A percentile compares a stretch with the other conserved stretches of the same genome.
Conservation (phyloP, 2,329 filamentous ascomycete genomes). For the Tolypocladium tropicale region DNA sequence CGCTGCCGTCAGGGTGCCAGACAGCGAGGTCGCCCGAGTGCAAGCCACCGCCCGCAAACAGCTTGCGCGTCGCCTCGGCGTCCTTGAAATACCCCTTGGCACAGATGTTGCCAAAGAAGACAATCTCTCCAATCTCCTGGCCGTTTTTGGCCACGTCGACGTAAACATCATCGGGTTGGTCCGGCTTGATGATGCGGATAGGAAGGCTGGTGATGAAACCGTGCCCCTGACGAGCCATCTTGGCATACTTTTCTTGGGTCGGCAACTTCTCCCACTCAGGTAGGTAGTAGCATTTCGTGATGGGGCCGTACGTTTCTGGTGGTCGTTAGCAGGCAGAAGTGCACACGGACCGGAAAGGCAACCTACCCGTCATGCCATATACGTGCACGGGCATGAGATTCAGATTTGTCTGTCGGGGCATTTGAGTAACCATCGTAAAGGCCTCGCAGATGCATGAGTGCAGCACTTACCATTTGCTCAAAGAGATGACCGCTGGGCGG, state of each 20-base stretch:
- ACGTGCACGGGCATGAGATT: slow-evolving; percentile 90
- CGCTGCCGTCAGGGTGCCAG: slow-evolving; percentile 81
- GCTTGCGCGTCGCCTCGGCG: slow-evolving; percentile 68
- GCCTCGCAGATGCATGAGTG: too few species aligned
- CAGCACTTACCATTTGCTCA: slow-evolving; percentile 64
- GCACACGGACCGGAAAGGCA: background rate
- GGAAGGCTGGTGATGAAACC: slow-evolving; percentile 79
- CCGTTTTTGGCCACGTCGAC: slow-evolving; percentile 38
- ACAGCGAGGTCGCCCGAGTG: slow-evolving; percentile 92
- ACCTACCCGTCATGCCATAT: slow-evolving; percentile 59
- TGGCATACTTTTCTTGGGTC: slow-evolving; percentile 66
- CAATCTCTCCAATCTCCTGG: slow-evolving; percentile 47
- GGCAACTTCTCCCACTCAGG: slow-evolving; percentile 73
- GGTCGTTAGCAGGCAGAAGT: background rate
- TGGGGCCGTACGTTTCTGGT: slow-evolving; percentile 87
- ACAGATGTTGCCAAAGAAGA: slow-evolving; percentile 88
- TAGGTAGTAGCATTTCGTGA: slow-evolving; percentile 86
- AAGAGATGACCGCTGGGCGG: slow-evolving; percentile 87
- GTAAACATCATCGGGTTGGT: slow-evolving; percentile 50
- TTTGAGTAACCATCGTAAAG: background rate
- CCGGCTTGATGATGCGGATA: slow-evolving; percentile 70
- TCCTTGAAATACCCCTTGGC: slow-evolving; percentile 90
- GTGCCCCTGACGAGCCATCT: slow-evolving; percentile 91
- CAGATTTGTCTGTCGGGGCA: slow-evolving; percentile 36
- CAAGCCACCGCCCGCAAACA: slow-evolving; percentile 77